phyloP scores from a whole-genome alignment of 371 early-diverging fungal genomes.

The Syncephalastrum sp. region DNA sequence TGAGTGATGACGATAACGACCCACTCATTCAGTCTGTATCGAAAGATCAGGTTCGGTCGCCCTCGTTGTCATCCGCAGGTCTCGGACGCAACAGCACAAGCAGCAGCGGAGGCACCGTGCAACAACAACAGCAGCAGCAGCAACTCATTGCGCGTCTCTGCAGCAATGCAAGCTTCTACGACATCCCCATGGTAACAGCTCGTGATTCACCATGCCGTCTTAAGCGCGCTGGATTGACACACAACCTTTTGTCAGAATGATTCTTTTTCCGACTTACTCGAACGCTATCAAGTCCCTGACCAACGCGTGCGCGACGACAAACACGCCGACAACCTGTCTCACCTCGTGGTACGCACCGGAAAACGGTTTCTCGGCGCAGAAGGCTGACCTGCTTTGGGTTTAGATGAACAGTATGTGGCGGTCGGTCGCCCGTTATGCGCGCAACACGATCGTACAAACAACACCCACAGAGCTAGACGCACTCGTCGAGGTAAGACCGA shows the following conservation, averaged over 20 bases:
- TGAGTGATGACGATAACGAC: conserved; percentile 6
- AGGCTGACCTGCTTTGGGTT: neutral
- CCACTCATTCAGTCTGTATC: conserved; percentile 4
- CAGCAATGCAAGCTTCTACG: conserved; percentile 53
- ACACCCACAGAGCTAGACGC: conserved; percentile 30
- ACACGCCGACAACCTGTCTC: conserved; percentile 32
- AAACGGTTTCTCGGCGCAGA: neutral
- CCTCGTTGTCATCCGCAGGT: conserved; percentile 11
- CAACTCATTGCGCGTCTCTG: conserved; percentile 24
- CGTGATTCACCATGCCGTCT: neutral
- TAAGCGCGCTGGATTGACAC: neutral
- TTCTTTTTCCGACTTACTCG: conserved; percentile 52
- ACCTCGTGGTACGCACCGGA: conserved; percentile 28
- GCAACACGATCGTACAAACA: conserved; percentile 50
- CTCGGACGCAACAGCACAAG: conserved; percentile 1
- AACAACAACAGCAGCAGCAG: neutral
- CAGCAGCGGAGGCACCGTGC: neutral
- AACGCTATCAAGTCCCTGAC: conserved; percentile 52
- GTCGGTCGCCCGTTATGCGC: conserved; percentile 55
- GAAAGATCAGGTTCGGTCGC: conserved; percentile 5
- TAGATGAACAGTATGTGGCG: conserved; percentile 63
- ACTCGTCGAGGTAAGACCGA: conserved; percentile 25
- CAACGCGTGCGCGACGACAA: conserved; percentile 36
- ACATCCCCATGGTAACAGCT: conserved; percentile 51
- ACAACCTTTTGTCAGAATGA: conserved; percentile 36